Evolutionary conservation across 305 asterid genomes (phyloP), one percentile per base, ranked within the genome.

Genomic region (Withania somnifera): DNA sequence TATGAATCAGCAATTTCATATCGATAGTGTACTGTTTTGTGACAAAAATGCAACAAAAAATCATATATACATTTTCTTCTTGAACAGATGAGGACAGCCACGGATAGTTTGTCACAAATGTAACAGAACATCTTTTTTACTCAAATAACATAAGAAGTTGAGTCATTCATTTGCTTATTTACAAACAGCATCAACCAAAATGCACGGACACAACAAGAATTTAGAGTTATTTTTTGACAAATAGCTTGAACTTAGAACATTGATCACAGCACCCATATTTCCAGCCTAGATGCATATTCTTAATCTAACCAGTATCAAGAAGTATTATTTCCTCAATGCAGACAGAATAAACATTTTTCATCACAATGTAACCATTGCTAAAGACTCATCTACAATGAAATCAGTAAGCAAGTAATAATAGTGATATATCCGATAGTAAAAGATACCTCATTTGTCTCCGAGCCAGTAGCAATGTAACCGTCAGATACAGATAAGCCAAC

Each of bases 401-500:
- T 36, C 54, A 47, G 40, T 24, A 47, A 45, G 60, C 58, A 73
- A 47, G 60, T 24, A 73, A 47, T 47, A 71, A 13, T 45, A 42
- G 78, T 1, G 56, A 47, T 45, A 64, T 79, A 38, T 17, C 8
- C 8, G 26, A 45, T 36, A 60, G n/a, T 22, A 79, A 58, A 79
- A 8, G 64, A 78, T 89, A 96, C 99, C 98, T 96, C 99, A 61
- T 96, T 94, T 75, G 98, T 93, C 85, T 96, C 99, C 22, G 99
- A 96, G 63, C 99, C 99, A 3, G 99, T 96, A 60, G 97, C 99
- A 76, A 96, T 92, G 88, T 94, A 96, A 38, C 98, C 98, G 2
- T 96, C 98, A 14, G 95, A 89, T 47, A 93, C 97, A 30, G 99
- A 92, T 87, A 96, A 87, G 83, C 98, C 99, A 77, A 96, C 99